Evolutionary conservation across 306 rosid species (phyloP), one percentile per base, ranked within the genome.

Genomic region (Prunus mongolica): DNA sequence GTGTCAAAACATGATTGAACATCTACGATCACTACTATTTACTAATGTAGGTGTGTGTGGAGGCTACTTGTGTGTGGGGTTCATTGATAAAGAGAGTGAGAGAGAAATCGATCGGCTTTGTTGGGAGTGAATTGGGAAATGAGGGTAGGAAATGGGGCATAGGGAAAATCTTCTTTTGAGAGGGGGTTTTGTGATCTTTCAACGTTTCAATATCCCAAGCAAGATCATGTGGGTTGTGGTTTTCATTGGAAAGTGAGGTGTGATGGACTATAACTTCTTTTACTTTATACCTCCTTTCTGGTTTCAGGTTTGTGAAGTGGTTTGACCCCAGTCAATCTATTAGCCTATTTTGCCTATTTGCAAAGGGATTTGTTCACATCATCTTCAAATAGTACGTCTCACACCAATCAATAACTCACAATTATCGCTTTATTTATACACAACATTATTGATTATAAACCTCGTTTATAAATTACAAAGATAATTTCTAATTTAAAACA

Each of bases 171-270:
- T 84, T 84, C 83, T 84, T 82, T 80, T 69, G 73, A 74, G 82
- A 79, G 47, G 47, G 47, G 38, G 60, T 52, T 79, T 79, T 60
- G 87, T 78, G 86, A 88, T 80, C 87, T 89, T 77, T 88, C 88
- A 81, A 85, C 45, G 20, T 24, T 83, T 87, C 88, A 84, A 84
- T 86, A 85, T 82, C 80, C 88, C 90, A 47, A 85, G 85, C 93
- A 91, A 81, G 77, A 83, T 89, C 97, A 91, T 86, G 95, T 86
- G 92, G 87, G 15, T 73, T 78, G 89, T 82, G 83, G 87, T 77
- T 84, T 88, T 88, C 89, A 56, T 84, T 75, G 85, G 89, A 91
- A 86, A 89, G 86, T 78, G 84, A 82, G 82, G 80, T 73, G 71
- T 77, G 84, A 88, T 65, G 41, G 82, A 70, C 67, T 69, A 3